Percentiles rank a stretch among this genome's conserved stretches.
Evolutionary conservation across 1,284 basidiomycete genomes (phyloP).

Genomic region (Lignosus rhinocerotis): DNA sequence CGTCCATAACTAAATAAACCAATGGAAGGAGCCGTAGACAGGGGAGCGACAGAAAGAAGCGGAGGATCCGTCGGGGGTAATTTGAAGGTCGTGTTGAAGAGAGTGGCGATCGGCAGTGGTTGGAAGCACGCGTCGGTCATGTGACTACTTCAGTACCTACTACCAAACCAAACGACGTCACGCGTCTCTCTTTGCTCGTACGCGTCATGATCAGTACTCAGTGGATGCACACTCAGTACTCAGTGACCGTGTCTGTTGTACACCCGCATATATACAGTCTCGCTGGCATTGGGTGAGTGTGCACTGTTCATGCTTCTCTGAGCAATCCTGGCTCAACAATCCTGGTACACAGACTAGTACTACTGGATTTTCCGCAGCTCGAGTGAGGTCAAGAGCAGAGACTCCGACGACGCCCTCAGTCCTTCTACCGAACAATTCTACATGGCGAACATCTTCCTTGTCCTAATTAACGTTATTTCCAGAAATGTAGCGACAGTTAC

Average conservation of each 20-base stretch:
- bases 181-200: not conserved
- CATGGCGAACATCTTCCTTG: conserved; percentile 30
- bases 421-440: conserved; percentile 16
- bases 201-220: too few relatives aligned
- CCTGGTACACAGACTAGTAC: conserved; percentile 2
- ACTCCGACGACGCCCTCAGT: not conserved
- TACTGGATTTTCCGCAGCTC: conserved; percentile 7
- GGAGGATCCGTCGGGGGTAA: not conserved
- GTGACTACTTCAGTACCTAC: conserved; percentile 7
- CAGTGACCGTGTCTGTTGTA: too few relatives aligned
- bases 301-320: not conserved
- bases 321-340: not conserved
- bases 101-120: conserved; percentile 6
- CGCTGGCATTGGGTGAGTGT: too few relatives aligned
- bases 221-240: too few relatives aligned
- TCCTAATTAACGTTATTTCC: conserved; percentile 38
- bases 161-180: not conserved
- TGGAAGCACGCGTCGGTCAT: conserved; percentile 20
- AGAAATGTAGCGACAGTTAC: conserved; percentile 37
- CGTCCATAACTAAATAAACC: conserved; percentile 22
- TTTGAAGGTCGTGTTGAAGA: conserved; percentile 4
- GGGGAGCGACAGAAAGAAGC: not conserved
- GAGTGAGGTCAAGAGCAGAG: conserved; percentile 9
- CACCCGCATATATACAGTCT: too few relatives aligned
- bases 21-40: not conserved